phyloP scores from a whole-genome alignment of 148 eudicot genomes.

The Rhododendron ferrugineum region DNA sequence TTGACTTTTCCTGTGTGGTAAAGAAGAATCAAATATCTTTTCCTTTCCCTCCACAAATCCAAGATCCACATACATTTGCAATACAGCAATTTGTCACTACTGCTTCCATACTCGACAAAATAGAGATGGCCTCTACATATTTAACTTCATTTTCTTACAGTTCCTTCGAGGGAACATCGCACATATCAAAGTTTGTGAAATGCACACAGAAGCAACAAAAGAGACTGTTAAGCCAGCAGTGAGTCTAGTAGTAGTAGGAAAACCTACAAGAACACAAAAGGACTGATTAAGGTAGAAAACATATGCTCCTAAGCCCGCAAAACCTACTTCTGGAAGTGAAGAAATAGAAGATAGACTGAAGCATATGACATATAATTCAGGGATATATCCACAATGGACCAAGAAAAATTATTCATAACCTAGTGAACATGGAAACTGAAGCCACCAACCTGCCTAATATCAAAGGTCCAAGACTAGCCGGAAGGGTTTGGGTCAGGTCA shows the following conservation, averaged over 20 bases:
- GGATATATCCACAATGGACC: background rate
- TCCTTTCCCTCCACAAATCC: background rate
- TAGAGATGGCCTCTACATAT: background rate
- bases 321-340: background rate
- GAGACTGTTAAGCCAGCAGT: background rate
- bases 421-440: background rate
- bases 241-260: background rate
- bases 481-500: background rate
- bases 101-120: background rate
- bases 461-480: background rate
- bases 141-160: background rate
- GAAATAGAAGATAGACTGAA: background rate
- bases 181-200: background rate
- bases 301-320: background rate
- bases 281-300: background rate
- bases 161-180: background rate
- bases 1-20: background rate
- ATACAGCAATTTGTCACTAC: background rate
- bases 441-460: background rate
- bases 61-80: background rate
- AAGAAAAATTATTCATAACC: background rate
- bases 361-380: background rate
- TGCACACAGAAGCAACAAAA: background rate
- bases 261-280: background rate
- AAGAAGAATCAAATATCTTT: background rate